These are phyloP conservation scores for Aspergillus tanneri DNA, from an alignment of 2,329 filamentous ascomycete species.

Conservation along the genomic window DNA sequence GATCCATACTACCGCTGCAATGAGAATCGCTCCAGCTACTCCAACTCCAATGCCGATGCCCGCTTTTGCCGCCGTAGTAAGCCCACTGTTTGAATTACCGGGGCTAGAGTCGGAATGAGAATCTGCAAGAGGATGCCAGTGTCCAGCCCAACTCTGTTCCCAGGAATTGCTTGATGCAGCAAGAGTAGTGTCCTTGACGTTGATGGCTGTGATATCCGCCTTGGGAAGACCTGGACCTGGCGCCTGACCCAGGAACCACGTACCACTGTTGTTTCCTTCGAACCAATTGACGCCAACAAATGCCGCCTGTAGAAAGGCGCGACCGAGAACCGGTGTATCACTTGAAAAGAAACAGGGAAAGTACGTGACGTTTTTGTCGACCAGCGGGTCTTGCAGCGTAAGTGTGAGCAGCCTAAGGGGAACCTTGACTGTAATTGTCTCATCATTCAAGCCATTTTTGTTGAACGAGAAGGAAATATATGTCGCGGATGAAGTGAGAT, in stretches of 20 bases:
- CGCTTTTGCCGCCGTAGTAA: constrained; percentile 5
- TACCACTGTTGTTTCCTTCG: constrained; percentile 11
- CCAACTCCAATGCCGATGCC: constrained; percentile 2
- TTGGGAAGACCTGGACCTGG: constrained; percentile 19
- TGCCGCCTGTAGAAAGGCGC: constrained; percentile 27
- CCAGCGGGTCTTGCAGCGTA: constrained; percentile 23
- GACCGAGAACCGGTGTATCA: constrained; percentile 19
- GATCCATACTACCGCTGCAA: constrained; percentile 1
- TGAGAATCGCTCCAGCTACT: constrained; percentile 1
- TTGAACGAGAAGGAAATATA: constrained; percentile 26
- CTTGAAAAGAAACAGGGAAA: constrained; percentile 22
- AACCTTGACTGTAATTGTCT: constrained; percentile 22
- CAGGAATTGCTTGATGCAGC: constrained; percentile 5
- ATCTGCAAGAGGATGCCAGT: too few species aligned
- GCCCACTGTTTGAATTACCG: background rate
- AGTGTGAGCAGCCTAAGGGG: constrained; percentile 23
- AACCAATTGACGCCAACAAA: constrained; percentile 25
- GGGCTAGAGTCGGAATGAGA: too few species aligned
- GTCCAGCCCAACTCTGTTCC: constrained; percentile 16
- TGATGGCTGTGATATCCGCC: constrained; percentile 6
- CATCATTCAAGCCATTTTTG: constrained; percentile 9
- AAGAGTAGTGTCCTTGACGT: background rate
- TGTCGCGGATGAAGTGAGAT: constrained; percentile 21
- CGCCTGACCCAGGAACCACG: constrained; percentile 25
- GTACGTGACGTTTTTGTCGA: constrained; percentile 17